Base-by-base conservation (phyloP, 179 eudicot species). In the Carnegiea gigantea region DNA sequence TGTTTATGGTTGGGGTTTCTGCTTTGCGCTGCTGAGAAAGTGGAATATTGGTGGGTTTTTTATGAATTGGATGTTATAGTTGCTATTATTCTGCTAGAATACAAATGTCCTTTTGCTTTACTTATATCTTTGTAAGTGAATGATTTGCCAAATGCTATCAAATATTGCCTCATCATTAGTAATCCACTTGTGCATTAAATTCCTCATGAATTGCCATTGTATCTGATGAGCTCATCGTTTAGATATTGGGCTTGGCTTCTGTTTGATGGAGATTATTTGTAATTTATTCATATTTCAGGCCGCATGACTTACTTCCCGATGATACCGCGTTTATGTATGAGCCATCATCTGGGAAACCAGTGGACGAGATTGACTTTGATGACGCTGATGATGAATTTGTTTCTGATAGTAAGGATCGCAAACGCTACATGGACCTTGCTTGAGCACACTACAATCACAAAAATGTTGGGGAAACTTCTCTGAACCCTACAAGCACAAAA, bases 201-300 rank as follows among this genome's bases (percentile, higher is more conserved):
- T 54, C 60, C 11, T 54, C 21, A 54, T 5, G 5, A 54, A 54
- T 60, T 60, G 59, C 2, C 67, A n/a, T 60, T 60, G 24, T 60
- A 23, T 21, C 28, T 3, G 38, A 28, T 24, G 38, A 67, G 38
- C 15, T 67, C 71, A 67, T 67, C 23, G 12, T 67, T 67, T 18
- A 24, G 7, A 28, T 67, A 38, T 67, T 67, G 38, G 15, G 71
- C 0, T 67, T 24, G 38, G 71, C 71, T 67, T 67, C 15, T 11
- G 17, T 28, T 24, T 67, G 33, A 9, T 28, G 36, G 38, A 28
- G 20, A 54, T 54, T 54, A 21, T 5, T 54, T 13, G 60, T 15
- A 67, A 67, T 24, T 67, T 67, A 4, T 60, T 60, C 71, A 67
- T 24, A 67, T 67, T 24, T 67, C 38, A 67, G 71, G 71, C 71